phyloP scores from a whole-genome alignment of 2,329 filamentous ascomycete genomes.

The Aspergillus texensis region DNA sequence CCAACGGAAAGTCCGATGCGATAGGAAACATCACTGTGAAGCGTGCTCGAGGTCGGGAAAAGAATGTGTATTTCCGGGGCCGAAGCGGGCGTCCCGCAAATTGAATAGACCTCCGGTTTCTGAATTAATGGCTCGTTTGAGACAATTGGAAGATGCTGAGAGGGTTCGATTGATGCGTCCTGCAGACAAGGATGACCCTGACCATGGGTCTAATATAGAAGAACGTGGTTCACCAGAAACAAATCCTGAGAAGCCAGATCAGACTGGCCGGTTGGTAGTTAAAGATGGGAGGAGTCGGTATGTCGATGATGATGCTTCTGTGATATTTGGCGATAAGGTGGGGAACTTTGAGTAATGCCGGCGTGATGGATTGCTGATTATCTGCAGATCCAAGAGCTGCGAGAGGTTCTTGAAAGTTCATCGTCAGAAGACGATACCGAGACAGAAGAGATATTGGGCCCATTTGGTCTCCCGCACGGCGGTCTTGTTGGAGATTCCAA shows the following conservation, averaged over 20 bases:
- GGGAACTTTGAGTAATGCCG: neutral
- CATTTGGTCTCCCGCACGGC: neutral
- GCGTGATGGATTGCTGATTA: neutral
- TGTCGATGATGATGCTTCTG: conserved; percentile 22
- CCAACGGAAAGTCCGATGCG: conserved; percentile 36
- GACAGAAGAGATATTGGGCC: neutral
- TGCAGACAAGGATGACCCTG: neutral
- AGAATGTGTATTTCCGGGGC: conserved; percentile 21
- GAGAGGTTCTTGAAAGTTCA: conserved; percentile 10
- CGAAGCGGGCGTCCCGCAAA: conserved; percentile 22
- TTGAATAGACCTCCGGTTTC: conserved; percentile 23
- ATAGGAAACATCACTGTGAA: conserved; percentile 33
- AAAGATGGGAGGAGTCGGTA: conserved; percentile 18
- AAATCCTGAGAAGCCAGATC: neutral
- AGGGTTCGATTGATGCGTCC: neutral
- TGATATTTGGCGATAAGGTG: conserved; percentile 20
- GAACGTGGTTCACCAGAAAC: too few species aligned
- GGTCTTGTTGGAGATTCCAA: neutral
- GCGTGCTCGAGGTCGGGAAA: conserved; percentile 17
- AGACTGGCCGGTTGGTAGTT: conserved; percentile 2
- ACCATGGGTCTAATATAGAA: neutral
- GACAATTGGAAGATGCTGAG: conserved; percentile 17
- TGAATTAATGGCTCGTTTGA: conserved; percentile 20
- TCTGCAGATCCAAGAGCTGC: conserved; percentile 13
- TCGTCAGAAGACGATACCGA: neutral